Evolutionary conservation across 2,329 filamentous ascomycete genomes (phyloP).

Genomic region (Trichoderma sp.): DNA sequence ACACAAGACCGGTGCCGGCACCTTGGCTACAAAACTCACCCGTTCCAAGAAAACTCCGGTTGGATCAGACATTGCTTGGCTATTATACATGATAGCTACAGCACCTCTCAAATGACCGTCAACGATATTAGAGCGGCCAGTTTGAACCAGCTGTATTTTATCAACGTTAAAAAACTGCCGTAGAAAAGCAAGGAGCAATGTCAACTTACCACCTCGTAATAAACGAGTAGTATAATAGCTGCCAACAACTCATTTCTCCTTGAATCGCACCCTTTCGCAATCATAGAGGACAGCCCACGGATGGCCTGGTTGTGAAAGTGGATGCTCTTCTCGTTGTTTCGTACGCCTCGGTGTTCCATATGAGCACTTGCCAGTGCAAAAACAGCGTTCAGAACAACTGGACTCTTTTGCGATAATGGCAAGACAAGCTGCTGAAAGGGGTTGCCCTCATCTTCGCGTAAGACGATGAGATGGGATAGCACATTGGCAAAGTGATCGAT

Average conservation of each 20-base stretch:
- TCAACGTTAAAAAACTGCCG: constrained; percentile 20
- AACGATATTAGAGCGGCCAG: constrained; percentile 62
- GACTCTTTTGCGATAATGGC: constrained; percentile 60
- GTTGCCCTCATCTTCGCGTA: constrained; percentile 65
- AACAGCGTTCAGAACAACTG: constrained; percentile 76
- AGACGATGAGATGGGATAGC: constrained; percentile 66
- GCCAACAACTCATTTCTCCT: constrained; percentile 63
- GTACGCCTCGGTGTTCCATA: constrained; percentile 66
- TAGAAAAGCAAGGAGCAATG: too few species aligned
- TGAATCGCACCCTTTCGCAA: constrained; percentile 54
- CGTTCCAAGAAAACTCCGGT: constrained; percentile 63
- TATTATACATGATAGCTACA: constrained; percentile 62
- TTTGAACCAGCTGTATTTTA: constrained; percentile 59
- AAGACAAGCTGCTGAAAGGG: constrained; percentile 66
- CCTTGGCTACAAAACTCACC: constrained; percentile 42
- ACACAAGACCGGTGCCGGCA: too few species aligned
- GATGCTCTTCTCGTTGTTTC: constrained; percentile 58
- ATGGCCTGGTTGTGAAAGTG: constrained; percentile 64
- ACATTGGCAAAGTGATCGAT: constrained; percentile 68
- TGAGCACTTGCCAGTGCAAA: constrained; percentile 85
- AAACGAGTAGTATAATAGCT: constrained; percentile 64
- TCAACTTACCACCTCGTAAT: constrained; percentile 63
- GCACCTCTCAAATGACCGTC: constrained; percentile 65
- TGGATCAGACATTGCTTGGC: constrained; percentile 50
- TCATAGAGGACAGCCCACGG: constrained; percentile 59